Conservation (phyloP, 2,329 filamentous ascomycete genomes). For the Kalmusia sp. region DNA sequence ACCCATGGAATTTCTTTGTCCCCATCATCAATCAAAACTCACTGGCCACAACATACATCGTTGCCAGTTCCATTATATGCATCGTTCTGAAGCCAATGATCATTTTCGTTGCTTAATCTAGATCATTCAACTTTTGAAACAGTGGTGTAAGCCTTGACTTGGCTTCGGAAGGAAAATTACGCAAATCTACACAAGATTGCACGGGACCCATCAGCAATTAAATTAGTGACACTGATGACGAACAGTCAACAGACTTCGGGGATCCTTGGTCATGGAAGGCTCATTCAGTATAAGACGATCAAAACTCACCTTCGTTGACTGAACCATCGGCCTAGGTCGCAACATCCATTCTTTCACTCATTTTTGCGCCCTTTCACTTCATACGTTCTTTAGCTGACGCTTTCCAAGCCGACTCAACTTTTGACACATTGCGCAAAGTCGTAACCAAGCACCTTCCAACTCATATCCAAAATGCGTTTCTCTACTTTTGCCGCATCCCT, state of each 20-base stretch:
- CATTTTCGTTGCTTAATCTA: not conserved
- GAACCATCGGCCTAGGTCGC: not conserved
- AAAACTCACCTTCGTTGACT: not conserved
- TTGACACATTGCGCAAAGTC: not conserved
- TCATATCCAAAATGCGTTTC: conserved; percentile 6
- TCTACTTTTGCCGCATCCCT: conserved; percentile 5
- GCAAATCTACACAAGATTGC: conserved; percentile 2
- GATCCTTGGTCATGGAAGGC: not conserved
- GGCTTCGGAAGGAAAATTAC: conserved; percentile 1
- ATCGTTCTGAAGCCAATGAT: not conserved
- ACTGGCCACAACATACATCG: not conserved
- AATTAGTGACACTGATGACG: not conserved
- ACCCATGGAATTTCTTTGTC: too few relatives aligned
- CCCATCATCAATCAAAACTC: not conserved
- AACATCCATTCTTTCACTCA: conserved; percentile 2
- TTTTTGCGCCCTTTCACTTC: not conserved
- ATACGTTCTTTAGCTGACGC: conserved; percentile 1
- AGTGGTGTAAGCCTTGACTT: not conserved
- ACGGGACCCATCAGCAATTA: conserved; percentile 3
- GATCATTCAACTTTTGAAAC: not conserved
- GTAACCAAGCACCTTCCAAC: not conserved
- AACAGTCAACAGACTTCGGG: not conserved
- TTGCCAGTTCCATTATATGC: not conserved
- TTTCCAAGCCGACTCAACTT: not conserved
- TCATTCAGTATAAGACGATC: not conserved